These are phyloP conservation scores for Rhizopus microsporus DNA, from an alignment of 371 early-diverging fungal genomes.

Conservation along the genomic window DNA sequence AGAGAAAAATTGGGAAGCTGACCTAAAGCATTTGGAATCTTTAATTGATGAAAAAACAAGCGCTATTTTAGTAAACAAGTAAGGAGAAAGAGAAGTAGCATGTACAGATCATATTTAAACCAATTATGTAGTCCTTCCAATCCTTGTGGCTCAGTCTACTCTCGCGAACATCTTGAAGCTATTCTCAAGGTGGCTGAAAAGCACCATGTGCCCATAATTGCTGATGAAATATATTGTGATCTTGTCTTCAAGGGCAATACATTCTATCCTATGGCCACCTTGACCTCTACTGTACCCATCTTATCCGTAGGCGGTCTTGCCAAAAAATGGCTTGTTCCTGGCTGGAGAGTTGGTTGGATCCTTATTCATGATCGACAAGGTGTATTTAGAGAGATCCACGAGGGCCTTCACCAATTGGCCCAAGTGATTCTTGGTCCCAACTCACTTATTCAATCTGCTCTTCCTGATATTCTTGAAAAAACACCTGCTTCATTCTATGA, in stretches of 20 bases:
- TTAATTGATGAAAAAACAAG: slow-evolving; percentile 82
- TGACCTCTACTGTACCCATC: slow-evolving; percentile 81
- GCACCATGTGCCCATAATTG: slow-evolving; percentile 80
- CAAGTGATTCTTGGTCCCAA: slow-evolving; percentile 86
- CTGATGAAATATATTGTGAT: slow-evolving; percentile 93
- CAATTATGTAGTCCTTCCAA: slow-evolving; percentile 65
- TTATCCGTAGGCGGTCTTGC: slow-evolving; percentile 87
- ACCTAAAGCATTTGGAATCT: slow-evolving; percentile 78
- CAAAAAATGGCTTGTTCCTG: slow-evolving; percentile 90
- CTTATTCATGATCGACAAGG: slow-evolving; percentile 75
- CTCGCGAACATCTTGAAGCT: slow-evolving; percentile 67
- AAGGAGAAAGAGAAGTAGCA: slow-evolving; percentile 8
- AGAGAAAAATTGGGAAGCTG: slow-evolving; percentile 83
- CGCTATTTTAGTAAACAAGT: slow-evolving; percentile 85
- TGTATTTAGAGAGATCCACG: slow-evolving; percentile 60
- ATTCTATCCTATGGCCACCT: slow-evolving; percentile 72
- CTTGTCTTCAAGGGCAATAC: slow-evolving; percentile 74
- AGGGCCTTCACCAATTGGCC: slow-evolving; percentile 70
- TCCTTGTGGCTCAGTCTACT: slow-evolving; percentile 90
- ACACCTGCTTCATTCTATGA: slow-evolving; percentile 71
- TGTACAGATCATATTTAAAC: neutral
- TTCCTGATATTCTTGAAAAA: slow-evolving; percentile 77
- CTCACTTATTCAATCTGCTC: slow-evolving; percentile 73
- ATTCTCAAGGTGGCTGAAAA: slow-evolving; percentile 75
- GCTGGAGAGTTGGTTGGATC: slow-evolving; percentile 93